Evolutionary conservation across 495 filamentous ascomycete species (phyloP), one percentile per base, ranked within the genome.

Genomic region (Aspergillus kassunensis): DNA sequence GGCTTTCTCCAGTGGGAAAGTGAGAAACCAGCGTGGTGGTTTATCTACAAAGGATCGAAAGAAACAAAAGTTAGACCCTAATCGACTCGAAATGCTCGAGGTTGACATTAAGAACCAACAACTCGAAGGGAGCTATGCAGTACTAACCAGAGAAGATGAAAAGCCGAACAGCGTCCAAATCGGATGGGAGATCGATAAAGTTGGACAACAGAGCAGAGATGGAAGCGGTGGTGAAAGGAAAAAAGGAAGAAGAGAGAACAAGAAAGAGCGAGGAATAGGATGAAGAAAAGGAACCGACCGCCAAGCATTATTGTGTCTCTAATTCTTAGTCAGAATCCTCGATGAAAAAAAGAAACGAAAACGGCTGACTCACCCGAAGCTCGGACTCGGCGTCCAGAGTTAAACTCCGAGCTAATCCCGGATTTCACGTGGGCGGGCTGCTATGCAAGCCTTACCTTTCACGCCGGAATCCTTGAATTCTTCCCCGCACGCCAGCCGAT

Each of bases 1-100:
- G 61, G 62, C 54, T 71, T 68, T 71, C 66, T 69, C 68, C 61
- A 61, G 56, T 64, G 53, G 55, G 58, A 54, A 65, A 62, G 60
- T 59, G 59, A 64, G 49, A 68, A 74, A 65, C 64, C 67, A 67
- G 58, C 55, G 49, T 49, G 58, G 49, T 62, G 66, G 63, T 69
- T 67, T 57, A 69, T 65, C 57, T 52, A 12, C 1, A 36, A 36
- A 11, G 20, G 41, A 20, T 30, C 7, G 13, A 49, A 49, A 15
- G 34, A 52, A 34, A 16, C 45, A 33, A 34, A 8, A 58, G 63
- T 69, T 57, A 68, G 59, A 66, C n/a, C n/a, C n/a, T n/a, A n/a
- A n/a, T n/a, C n/a, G n/a, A n/a, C n/a, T n/a, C n/a, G n/a, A n/a
- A n/a, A n/a, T n/a, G n/a, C n/a, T n/a, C n/a, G n/a, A n/a, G n/a